A percentile compares a stretch with the other conserved stretches of the same genome.
These are phyloP conservation scores for Cercophora newfieldiana DNA, from an alignment of 495 filamentous ascomycete species.

Conservation along the genomic window DNA sequence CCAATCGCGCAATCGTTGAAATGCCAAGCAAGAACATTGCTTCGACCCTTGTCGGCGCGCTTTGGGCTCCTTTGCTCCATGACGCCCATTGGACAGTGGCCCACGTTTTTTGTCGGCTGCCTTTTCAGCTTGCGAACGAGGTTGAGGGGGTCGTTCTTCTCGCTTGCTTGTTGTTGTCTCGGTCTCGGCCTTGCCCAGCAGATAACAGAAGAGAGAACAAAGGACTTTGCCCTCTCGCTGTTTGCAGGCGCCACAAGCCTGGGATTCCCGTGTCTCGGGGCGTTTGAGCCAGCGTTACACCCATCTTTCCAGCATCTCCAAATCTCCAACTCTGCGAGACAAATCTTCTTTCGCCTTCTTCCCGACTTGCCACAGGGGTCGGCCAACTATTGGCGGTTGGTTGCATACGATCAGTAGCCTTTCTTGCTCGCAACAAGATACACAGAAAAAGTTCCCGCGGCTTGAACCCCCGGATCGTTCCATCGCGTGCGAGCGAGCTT, in stretches of 20 bases:
- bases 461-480: neutral
- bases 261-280: neutral
- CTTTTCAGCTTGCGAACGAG: conserved; percentile 1
- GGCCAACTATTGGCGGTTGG: conserved; percentile 8
- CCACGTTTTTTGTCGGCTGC: neutral
- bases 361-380: neutral
- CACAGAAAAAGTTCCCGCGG: conserved; percentile 5
- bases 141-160: neutral
- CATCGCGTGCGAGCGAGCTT: neutral
- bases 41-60: conserved; percentile 2
- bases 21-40: conserved; percentile 1
- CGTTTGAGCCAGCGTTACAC: neutral
- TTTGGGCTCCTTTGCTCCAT: neutral
- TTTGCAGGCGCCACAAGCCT: neutral
- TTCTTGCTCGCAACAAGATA: too few relatives aligned
- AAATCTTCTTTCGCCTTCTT: neutral
- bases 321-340: neutral
- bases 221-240: neutral
- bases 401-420: neutral
- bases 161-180: neutral
- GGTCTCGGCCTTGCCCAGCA: neutral
- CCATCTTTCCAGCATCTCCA: neutral
- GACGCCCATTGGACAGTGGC: neutral
- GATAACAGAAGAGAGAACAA: neutral
- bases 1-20: conserved; percentile 9